Conservation (phyloP, 1,139 yeast species). For the Hyphopichia khmerensis region DNA sequence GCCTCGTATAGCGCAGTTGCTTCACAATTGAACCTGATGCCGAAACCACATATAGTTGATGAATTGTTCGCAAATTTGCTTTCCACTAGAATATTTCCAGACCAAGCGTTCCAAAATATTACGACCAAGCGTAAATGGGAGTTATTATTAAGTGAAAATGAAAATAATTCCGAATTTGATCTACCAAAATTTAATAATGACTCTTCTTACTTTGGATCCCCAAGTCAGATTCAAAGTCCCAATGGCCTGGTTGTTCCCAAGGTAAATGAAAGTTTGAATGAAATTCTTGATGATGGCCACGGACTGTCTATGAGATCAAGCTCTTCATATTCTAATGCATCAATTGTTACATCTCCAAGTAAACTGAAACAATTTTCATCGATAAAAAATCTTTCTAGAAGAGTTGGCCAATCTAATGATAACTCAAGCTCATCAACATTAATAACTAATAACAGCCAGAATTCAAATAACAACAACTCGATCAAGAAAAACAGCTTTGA, state of each 20-base stretch:
- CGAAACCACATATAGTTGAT: conserved; percentile 37
- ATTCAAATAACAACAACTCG: background rate
- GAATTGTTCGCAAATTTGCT: conserved; percentile 38
- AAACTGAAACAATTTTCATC: conserved; percentile 1
- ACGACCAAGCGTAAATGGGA: conserved; percentile 47
- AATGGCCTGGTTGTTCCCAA: background rate
- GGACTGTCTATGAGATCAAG: background rate
- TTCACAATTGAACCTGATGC: conserved; percentile 33
- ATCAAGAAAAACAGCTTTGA: conserved; percentile 1
- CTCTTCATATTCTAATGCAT: background rate
- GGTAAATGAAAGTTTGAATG: background rate
- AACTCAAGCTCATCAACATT: conserved; percentile 2
- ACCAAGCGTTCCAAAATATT: conserved; percentile 30
- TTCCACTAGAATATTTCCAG: conserved; percentile 39
- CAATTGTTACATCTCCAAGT: background rate
- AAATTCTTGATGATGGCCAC: background rate
- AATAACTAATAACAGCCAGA: background rate
- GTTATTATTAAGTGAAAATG: conserved; percentile 41
- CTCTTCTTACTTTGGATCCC: background rate
- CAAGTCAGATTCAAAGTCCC: background rate
- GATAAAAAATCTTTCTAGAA: background rate
- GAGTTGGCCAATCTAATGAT: conserved; percentile 3
- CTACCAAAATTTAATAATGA: conserved; percentile 14
- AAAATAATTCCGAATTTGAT: conserved; percentile 38
- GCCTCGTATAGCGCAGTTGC: conserved; percentile 36